Evolutionary conservation across 352 stramenopile genomes (phyloP).

Genomic region (Phytopythium delawarense): DNA sequence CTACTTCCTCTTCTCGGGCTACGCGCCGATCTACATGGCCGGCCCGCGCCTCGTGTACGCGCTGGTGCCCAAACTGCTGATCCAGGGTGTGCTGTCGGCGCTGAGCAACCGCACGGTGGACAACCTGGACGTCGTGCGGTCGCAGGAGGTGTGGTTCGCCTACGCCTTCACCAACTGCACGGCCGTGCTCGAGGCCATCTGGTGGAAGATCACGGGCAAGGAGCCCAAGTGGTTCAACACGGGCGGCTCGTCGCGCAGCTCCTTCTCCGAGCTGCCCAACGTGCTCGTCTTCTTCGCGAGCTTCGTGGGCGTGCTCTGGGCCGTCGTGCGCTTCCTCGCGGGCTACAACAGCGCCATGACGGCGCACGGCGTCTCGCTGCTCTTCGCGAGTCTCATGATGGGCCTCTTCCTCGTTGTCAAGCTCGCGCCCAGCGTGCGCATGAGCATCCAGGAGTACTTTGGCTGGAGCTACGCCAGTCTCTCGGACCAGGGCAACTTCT

Average conservation of each 20-base stretch:
- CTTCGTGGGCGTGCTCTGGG: conserved; percentile 73
- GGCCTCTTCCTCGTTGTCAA: conserved; percentile 75
- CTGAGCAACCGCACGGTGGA: conserved; percentile 83
- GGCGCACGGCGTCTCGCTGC: conserved; percentile 64
- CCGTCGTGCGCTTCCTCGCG: conserved; percentile 74
- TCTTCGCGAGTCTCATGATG: conserved; percentile 36
- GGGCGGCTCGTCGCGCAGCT: conserved; percentile 76
- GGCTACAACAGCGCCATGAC: conserved; percentile 64
- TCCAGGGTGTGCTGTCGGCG: conserved; percentile 62
- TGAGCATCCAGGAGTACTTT: conserved; percentile 88
- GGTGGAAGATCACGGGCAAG: conserved; percentile 78
- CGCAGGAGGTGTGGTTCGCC: conserved; percentile 72
- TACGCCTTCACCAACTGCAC: conserved; percentile 82
- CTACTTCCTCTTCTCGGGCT: conserved; percentile 85
- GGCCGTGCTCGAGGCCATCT: conserved; percentile 69
- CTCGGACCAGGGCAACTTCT: conserved; percentile 86
- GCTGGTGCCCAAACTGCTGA: conserved; percentile 71
- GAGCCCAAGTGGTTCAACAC: conserved; percentile 57
- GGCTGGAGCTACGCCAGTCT: conserved; percentile 87
- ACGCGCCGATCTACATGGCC: conserved; percentile 77
- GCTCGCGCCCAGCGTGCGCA: conserved; percentile 73
- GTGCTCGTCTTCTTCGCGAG: conserved; percentile 76
- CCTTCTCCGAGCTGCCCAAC: conserved; percentile 65
- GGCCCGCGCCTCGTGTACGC: conserved; percentile 50
- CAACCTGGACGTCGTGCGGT: conserved; percentile 77